These are phyloP conservation scores for Coelastrella sp. DNA, from an alignment of 139 green algal genomes.

Conservation along the genomic window DNA sequence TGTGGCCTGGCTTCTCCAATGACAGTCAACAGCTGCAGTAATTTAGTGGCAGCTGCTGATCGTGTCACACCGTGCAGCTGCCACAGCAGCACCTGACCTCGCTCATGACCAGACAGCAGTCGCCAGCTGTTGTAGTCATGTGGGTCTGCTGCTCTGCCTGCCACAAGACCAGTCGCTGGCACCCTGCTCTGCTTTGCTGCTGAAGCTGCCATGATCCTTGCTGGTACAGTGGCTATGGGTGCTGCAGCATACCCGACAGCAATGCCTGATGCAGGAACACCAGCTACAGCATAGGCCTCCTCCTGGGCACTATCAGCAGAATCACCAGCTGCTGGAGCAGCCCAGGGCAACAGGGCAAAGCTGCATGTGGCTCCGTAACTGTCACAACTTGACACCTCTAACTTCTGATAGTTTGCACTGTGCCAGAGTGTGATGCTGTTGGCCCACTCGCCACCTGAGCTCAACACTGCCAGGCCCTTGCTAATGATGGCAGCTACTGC, in stretches of 20 bases:
- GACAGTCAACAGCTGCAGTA: conserved; percentile 21
- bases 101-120: conserved; percentile 38
- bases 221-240: conserved; percentile 1
- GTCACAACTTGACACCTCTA: background rate
- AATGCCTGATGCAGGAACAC: conserved; percentile 29
- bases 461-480: conserved; percentile 20
- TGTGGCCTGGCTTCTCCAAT: conserved; percentile 3
- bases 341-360: conserved; percentile 40
- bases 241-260: conserved; percentile 15
- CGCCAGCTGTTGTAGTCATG: conserved; percentile 4
- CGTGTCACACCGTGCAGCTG: conserved; percentile 26
- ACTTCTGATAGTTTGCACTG: conserved; percentile 2
- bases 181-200: background rate
- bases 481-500: background rate
- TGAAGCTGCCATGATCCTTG: conserved; percentile 17
- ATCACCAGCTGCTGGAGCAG: background rate
- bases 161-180: background rate
- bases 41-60: background rate
- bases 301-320: too few relatives aligned
- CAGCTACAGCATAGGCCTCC: conserved; percentile 9
- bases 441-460: background rate
- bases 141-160: conserved; percentile 12
- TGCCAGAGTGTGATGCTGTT: background rate
- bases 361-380: conserved; percentile 1
- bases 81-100: conserved; percentile 42